A percentile compares a stretch with the other conserved stretches of the same genome.
Conservation (phyloP, 345 rosid genomes). For the Trapa incisa region DNA sequence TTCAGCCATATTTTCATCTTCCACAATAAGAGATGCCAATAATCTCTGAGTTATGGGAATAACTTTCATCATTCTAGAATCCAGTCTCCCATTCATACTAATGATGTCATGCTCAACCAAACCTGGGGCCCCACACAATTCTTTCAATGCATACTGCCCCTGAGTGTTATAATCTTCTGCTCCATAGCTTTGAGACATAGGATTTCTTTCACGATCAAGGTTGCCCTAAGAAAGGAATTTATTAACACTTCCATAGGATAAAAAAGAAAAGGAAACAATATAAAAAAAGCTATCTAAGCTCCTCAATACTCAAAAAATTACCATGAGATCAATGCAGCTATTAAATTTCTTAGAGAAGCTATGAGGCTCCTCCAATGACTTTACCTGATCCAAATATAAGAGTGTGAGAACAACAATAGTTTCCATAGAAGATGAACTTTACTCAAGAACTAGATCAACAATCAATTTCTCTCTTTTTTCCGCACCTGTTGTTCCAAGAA, state of each 20-base stretch:
- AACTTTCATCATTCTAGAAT: slow-evolving; percentile 14
- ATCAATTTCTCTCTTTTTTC: slow-evolving; percentile 1
- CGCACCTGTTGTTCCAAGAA: slow-evolving; percentile 41
- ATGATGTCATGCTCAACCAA: slow-evolving; percentile 5
- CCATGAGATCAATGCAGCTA: not conserved
- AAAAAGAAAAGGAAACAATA: not conserved
- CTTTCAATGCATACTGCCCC: slow-evolving; percentile 12
- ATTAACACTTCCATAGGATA: not conserved
- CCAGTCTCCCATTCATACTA: slow-evolving; percentile 13
- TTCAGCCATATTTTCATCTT: slow-evolving; percentile 33
- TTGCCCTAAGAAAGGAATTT: slow-evolving; percentile 14
- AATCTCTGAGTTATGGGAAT: slow-evolving; percentile 48
- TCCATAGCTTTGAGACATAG: slow-evolving; percentile 14
- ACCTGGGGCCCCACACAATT: not conserved
- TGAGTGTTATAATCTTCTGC: slow-evolving; percentile 15
- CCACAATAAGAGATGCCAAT: slow-evolving; percentile 40
- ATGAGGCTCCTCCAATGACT: not conserved
- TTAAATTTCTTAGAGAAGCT: not conserved
- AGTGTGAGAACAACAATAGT: not conserved
- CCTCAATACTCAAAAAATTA: not conserved
- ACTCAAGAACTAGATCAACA: not conserved
- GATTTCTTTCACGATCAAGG: slow-evolving; percentile 15
- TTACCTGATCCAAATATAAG: slow-evolving; percentile 3
- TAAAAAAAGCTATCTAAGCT: not conserved
- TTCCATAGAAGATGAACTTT: not conserved